Base-by-base conservation (phyloP, 2,329 filamentous ascomycete genomes). In the Ophiocordyceps camponoti-saundersi region DNA sequence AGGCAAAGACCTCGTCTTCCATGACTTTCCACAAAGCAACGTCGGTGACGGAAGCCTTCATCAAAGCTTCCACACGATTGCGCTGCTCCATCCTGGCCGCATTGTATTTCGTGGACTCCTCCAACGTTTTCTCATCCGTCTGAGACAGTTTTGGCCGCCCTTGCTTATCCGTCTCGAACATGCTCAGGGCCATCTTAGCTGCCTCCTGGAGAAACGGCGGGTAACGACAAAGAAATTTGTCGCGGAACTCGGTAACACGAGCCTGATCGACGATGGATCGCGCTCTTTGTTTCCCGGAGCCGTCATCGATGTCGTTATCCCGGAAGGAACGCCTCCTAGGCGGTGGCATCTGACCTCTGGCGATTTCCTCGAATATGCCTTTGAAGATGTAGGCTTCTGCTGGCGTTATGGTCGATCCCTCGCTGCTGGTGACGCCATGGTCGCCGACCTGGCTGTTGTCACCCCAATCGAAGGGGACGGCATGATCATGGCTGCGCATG, bases 21-120 rank as follows among this genome's bases (percentile, higher is more conserved):
- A 89, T 67, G 3, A 82, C 61, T 7, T 75, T 59, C 82, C 83
- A 88, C 11, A 87, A 65, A 45, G 77, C 74, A 20, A 70, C 62
- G 53, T 89, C 84, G 0, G 75, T 75, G 48, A 65, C 53, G 18
- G 79, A 79, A 2, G 55, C 58, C 12, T 65, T 61, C 64, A 89
- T 73, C 39, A 75, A 55, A 6, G 53, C 51, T 50, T 75, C 71
- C 10, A 86, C 69, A 11, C 75, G 65, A 23, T 56, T 53, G 44
- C 70, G 66, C 56, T 81, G 77, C 7, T 63, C 53, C 11, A 61
- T 56, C 11, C 71, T 63, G 26, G 63, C 57, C 2, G 57, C 55
- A 44, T 70, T 65, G 21, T 66, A 57, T 8, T 49, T 53, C 2
- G 49, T 51, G 45, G 59, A 56, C 48, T 70, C 64, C 3, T 64